Base-by-base conservation (phyloP, 768 basidiomycete species). In the Boletus sp. region DNA sequence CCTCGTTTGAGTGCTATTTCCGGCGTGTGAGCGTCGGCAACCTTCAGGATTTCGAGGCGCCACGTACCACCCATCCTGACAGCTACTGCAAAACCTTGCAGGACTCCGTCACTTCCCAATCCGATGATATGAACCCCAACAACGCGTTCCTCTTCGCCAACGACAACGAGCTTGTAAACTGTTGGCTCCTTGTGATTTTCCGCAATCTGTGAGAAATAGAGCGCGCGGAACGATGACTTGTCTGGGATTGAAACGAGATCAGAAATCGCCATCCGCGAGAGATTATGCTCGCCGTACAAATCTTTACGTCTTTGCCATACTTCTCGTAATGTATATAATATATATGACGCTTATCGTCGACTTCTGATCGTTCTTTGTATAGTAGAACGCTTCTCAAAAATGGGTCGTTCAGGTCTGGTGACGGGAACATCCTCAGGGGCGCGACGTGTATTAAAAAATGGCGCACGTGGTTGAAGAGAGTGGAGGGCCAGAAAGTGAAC, bases 41-140 rank as follows among this genome's bases (percentile, higher is more conserved):
- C 30, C 15, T 7, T 19, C 14, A 13, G 7, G 2, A 23, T 37
- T 39, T 48, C 7, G 9, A 33, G 10, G n/a, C n/a, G n/a, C n/a
- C n/a, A 71, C 78, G 11, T 62, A 81, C 78, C 81, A 21, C 90
- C 90, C 96, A 98, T 96, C 78, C 98, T 98, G 63, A 99, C 78
- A 13, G 97, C 97, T n/a, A 98, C 93, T 2, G 77, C 91, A 72
- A 97, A 98, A 58, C 96, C 96, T 79, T 99, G 97, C 74, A 95
- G 74, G 62, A 89, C 83, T 74, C 98, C 97, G 68, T 99, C 97
- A 64, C 88, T 90, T 40, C 97, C 97, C 57, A 79, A 66, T 7
- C 97, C 97, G 53, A 98, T 84, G 59, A 98, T 83, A 73, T 98
- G 97, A 42, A 98, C 75, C 11, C 97, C 97, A n/a, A 98, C 93